Base-by-base conservation (phyloP, 108 stramenopile species). In the Cafeteria roenbergensis region DNA sequence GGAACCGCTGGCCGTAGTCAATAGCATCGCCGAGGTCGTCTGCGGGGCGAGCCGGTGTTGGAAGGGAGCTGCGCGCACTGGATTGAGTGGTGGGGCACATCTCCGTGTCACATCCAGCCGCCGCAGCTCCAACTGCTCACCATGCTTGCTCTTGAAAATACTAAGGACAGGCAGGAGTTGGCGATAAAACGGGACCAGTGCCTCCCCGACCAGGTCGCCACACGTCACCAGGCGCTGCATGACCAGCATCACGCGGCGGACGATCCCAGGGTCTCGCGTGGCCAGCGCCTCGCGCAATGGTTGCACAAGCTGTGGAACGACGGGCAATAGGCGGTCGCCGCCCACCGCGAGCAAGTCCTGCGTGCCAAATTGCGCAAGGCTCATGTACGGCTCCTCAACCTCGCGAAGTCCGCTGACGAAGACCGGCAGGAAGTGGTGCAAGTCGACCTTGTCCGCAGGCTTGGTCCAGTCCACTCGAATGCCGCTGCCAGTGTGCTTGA, bases 141-240 rank as follows among this genome's bases (percentile, higher is more conserved):
- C n/a, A n/a, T n/a, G n/a, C n/a, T 59, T 58, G 61, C 64, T 50
- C 37, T 42, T 32, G 72, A 76, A 78, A 0, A 75, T 2, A 28
- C 70, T 70, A 55, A 80, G 42, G 0, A 75, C 26, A 25, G 51
- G 55, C 38, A 80, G 64, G 50, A 80, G 51, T 64, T 73, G 62
- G 48, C 71, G 57, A 75, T 75, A 77, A 63, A 71, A 76, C 2
- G 71, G 62, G 34, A 79, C 73, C 3, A 80, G 48, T 20, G 73
- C 78, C 53, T 68, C 75, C 8, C 79, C 79, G 32, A 80, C 62
- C 70, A 85, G 85, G 61, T 85, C 86, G 28, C 70, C 78, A 1
- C 20, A 58, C 1, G 25, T 22, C 14, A 75, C 25, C 30, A 75
- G 33, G 33, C 71, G 38, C 62, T 71, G 63, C 1, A 75, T 26